Base-by-base conservation (phyloP, 768 basidiomycete genomes). In the Auriscalpium microsporum region DNA sequence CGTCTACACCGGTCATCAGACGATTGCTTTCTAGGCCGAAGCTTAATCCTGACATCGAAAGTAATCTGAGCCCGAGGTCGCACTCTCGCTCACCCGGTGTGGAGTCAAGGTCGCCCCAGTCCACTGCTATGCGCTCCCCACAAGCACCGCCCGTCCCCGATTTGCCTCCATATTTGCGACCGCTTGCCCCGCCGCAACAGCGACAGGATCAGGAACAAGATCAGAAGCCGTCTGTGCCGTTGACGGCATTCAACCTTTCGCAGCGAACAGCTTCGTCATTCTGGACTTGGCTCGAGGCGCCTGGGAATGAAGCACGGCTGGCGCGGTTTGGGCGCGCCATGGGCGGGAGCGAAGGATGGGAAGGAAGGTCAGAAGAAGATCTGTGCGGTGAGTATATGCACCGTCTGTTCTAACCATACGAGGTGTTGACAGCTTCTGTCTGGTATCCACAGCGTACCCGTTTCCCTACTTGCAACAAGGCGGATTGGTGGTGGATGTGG, bases 271-370 rank as follows among this genome's bases (percentile, higher is more conserved):
- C 63, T 61, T 68, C 54, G 62, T 72, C 47, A 2, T 88, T 78
- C 63, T 90, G 90, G 60, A 80, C 78, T 17, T 90, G 88, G 88
- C 72, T 90, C 7, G 88, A 90, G 66, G 79, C 79, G 17, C 75
- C 76, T 21, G 75, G 72, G 33, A 65, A 71, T 52, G 68, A 68
- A 33, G 62, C 56, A 3, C 62, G 86, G 50, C 71, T 89, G 55
- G 77, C 81, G 58, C 73, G 87, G 37, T 90, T 90, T 62, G 87
- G 85, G 34, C 81, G 79, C 55, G 86, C 87, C 4, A 90, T 90
- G 87, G 76, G 75, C 7, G 86, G 84, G 17, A 85, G 86, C 6
- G 77, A 75, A 28, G 79, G 78, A 2, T 90, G 87, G 86, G 86
- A 85, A 69, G 76, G 56, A 71, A 75, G 49, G 72, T 85, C 60